Conservation (phyloP, 2,329 filamentous ascomycete genomes). For the Taxawa tesnikishii region DNA sequence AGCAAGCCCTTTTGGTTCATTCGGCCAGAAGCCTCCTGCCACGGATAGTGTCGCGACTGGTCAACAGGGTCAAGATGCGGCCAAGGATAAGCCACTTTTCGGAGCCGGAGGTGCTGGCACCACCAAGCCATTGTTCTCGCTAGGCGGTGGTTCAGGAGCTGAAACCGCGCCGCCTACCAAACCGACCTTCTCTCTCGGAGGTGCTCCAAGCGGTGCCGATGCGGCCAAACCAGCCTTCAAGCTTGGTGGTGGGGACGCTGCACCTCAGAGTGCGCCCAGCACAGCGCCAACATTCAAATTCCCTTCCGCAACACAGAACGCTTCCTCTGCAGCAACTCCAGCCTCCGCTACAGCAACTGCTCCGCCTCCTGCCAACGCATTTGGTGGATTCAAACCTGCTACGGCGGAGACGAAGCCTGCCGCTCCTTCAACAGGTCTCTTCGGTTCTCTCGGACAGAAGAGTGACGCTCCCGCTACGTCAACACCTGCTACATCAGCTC, state of each 20-base stretch:
- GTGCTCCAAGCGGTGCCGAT: no score
- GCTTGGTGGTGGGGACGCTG: constrained; percentile 1
- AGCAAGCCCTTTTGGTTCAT: constrained; percentile 4
- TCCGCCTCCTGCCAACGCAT: constrained; percentile 17
- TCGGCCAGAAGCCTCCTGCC: constrained; percentile 6
- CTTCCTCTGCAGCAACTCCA: constrained; percentile 2
- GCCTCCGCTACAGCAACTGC: constrained; percentile 2
- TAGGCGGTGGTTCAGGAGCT: no score
- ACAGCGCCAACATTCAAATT: constrained; percentile 10
- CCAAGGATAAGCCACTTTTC: no score
- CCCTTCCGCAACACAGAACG: no score
- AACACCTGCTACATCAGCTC: constrained; percentile 5
- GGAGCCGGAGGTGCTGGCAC: no score
- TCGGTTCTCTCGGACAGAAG: constrained; percentile 4
- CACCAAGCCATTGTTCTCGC: no score
- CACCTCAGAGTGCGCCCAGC: constrained; percentile 3
- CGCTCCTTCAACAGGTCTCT: constrained; percentile 2
- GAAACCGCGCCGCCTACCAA: no score
- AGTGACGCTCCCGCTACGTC: constrained; percentile 4
- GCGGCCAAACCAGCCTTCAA: constrained; percentile 21
- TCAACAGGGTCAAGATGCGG: no score
- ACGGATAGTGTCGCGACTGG: no score
- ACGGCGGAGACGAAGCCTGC: constrained; percentile 3
- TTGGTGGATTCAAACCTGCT: constrained; percentile 10
- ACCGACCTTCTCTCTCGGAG: no score